These are phyloP conservation scores for Fusarium neocosmosporiellum DNA, from an alignment of 2,329 filamentous ascomycete genomes.

Conservation along the genomic window DNA sequence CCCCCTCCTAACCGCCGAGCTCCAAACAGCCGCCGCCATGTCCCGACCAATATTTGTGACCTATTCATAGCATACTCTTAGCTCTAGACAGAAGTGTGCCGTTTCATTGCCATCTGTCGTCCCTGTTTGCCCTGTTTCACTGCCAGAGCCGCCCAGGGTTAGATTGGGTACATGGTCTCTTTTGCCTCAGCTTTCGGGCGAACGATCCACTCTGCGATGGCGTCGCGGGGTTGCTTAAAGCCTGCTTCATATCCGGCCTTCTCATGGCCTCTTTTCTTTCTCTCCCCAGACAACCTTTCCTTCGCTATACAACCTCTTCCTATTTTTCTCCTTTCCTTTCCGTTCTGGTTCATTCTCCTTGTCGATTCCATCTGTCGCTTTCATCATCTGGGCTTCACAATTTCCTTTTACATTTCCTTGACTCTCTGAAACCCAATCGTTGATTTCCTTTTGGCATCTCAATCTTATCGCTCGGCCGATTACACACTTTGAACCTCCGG, in stretches of 20 bases:
- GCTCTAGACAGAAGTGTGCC: conserved; percentile 61
- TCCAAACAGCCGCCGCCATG: conserved; percentile 58
- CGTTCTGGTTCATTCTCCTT: conserved; percentile 41
- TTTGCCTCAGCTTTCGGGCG: conserved; percentile 18
- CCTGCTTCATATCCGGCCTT: conserved; percentile 46
- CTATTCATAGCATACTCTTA: conserved; percentile 52
- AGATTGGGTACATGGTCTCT: conserved; percentile 42
- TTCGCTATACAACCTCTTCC: conserved; percentile 36
- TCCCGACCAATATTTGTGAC: conserved; percentile 64
- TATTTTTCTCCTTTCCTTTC: conserved; percentile 40
- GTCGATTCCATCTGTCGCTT: conserved; percentile 28
- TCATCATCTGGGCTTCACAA: conserved; percentile 29
- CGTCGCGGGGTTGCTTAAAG: conserved; percentile 43
- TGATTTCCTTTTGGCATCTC: conserved; percentile 15
- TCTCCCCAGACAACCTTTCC: conserved; percentile 40
- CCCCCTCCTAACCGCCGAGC: conserved; percentile 39
- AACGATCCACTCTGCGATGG: conserved; percentile 38
- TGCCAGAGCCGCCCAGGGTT: conserved; percentile 42
- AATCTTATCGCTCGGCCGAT: conserved; percentile 31
- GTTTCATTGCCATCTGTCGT: conserved; percentile 61
- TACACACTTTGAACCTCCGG: conserved; percentile 27
- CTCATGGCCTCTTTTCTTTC: conserved; percentile 35
- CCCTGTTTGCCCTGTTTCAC: conserved; percentile 45
- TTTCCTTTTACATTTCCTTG: conserved; percentile 11
- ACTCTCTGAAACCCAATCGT: conserved; percentile 25